Conservation (phyloP, 495 filamentous ascomycete genomes). For the Penicillium verhagenii region DNA sequence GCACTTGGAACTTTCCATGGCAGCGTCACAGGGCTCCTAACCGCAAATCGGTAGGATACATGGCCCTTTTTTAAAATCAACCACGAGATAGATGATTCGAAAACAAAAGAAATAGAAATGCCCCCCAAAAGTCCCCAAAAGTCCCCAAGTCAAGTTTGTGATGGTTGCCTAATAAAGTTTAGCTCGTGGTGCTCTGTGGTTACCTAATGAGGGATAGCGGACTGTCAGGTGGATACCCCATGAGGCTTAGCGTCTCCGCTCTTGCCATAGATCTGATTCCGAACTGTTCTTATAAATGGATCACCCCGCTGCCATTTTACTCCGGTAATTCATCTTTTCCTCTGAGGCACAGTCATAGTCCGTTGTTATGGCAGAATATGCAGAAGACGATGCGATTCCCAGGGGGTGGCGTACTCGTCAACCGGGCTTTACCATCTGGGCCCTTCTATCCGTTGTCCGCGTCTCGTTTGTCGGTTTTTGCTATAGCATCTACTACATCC, state of each 20-base stretch:
- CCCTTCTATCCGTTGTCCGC: conserved; percentile 27
- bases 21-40: no score
- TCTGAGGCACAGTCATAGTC: background rate
- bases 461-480: conserved; percentile 3
- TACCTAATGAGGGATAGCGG: background rate
- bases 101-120: no score
- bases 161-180: background rate
- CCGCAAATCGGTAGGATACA: no score
- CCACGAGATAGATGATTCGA: no score
- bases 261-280: background rate
- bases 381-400: conserved; percentile 54
- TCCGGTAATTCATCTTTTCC: background rate
- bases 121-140: no score
- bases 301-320: background rate
- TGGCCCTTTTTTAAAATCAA: no score
- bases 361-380: conserved; percentile 40
- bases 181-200: background rate
- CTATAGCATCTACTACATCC: conserved; percentile 13
- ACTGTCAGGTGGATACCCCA: background rate
- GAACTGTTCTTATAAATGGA: background rate
- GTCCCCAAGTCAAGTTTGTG: background rate
- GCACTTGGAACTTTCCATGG: no score
- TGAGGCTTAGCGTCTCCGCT: background rate
- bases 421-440: conserved; percentile 63
- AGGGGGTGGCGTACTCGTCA: conserved; percentile 49